Conservation (phyloP, 1,284 basidiomycete genomes). For the Peniophora sp. region DNA sequence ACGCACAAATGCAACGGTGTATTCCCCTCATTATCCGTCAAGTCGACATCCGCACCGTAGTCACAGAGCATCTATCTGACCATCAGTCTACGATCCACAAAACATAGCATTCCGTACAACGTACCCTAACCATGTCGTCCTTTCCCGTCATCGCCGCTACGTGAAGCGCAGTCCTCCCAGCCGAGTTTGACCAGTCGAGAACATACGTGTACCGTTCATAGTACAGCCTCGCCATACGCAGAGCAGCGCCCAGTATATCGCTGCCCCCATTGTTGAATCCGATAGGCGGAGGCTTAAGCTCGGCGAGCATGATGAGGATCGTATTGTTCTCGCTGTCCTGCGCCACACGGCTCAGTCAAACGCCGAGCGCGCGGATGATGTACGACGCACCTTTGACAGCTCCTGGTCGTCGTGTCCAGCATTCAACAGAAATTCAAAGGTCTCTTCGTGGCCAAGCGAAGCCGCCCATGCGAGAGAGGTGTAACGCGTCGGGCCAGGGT, state of each 20-base stretch:
- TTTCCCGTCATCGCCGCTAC: constrained; percentile 85
- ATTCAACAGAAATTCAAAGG: constrained; percentile 80
- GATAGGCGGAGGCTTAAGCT: constrained; percentile 49
- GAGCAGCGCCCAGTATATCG: constrained; percentile 59
- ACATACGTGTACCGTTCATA: constrained; percentile 78
- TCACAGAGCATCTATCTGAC: constrained; percentile 74
- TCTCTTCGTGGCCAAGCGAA: constrained; percentile 77
- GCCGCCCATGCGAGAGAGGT: constrained; percentile 89
- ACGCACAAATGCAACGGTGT: constrained; percentile 88
- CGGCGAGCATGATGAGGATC: constrained; percentile 81
- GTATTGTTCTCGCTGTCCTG: constrained; percentile 89
- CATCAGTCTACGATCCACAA: constrained; percentile 8
- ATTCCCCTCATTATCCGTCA: constrained; percentile 87
- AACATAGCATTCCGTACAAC: constrained; percentile 19
- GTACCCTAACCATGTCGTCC: constrained; percentile 76
- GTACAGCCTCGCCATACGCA: constrained; percentile 77
- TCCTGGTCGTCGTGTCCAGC: constrained; percentile 88
- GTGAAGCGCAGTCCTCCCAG: constrained; percentile 87
- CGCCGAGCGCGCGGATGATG: background rate
- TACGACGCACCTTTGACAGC: constrained; percentile 66
- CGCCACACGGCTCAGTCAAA: constrained; percentile 1
- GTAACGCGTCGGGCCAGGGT: constrained; percentile 63
- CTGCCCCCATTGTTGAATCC: constrained; percentile 11
- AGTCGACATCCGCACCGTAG: constrained; percentile 79
- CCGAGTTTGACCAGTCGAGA: constrained; percentile 83